Percentiles rank a stretch among this genome's conserved stretches.
phyloP scores from a whole-genome alignment of 495 filamentous ascomycete species.

The Podospora pseudoanserina region DNA sequence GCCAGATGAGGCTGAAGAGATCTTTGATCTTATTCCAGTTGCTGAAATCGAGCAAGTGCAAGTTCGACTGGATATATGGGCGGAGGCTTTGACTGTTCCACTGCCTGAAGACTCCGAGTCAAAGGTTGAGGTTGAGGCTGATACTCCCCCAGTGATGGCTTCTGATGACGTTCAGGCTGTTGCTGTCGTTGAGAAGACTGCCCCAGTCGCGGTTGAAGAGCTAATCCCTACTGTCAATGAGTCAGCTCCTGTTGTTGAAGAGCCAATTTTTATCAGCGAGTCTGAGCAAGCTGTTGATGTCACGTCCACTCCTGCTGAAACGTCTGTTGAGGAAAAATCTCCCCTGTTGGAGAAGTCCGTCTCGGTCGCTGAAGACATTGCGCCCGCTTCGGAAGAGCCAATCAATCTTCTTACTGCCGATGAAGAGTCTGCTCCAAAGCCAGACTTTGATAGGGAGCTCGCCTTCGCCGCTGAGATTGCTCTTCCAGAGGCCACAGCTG shows the following conservation, averaged over 20 bases:
- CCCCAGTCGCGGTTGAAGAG: background rate
- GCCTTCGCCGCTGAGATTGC: background rate
- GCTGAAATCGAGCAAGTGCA: too few relatives aligned
- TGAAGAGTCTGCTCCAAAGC: background rate
- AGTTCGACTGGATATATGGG: too few relatives aligned
- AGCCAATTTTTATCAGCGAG: background rate
- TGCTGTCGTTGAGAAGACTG: background rate
- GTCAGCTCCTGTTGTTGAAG: background rate
- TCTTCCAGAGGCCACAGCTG: background rate
- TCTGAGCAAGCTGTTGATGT: too few relatives aligned
- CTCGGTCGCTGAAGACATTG: too few relatives aligned
- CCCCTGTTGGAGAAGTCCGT: too few relatives aligned
- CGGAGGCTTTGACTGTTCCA: background rate
- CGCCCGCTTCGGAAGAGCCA: too few relatives aligned
- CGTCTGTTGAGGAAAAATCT: too few relatives aligned
- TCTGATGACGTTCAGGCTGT: background rate
- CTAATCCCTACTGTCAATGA: background rate
- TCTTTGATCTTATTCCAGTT: too few relatives aligned
- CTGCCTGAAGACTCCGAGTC: background rate
- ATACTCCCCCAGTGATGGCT: background rate
- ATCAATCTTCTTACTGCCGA: background rate
- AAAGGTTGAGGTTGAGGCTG: background rate
- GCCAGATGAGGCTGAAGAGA: too few relatives aligned
- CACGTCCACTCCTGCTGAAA: too few relatives aligned
- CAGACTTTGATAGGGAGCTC: background rate